Conservation (phyloP, 1,139 yeast genomes). For the Saccharomyces hybrid region DNA sequence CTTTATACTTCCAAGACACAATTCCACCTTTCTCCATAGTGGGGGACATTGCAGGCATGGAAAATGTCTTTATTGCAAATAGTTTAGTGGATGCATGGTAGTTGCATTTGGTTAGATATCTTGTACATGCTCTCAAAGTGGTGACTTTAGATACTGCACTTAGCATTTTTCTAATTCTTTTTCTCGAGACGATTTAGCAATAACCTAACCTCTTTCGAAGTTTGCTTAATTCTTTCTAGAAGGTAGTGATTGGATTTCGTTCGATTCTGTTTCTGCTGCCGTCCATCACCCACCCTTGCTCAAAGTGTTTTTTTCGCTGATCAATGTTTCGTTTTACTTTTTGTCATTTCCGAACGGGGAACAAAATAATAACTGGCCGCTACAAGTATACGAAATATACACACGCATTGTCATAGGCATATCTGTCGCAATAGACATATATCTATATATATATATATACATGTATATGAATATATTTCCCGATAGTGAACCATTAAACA, state of each 20-base stretch:
- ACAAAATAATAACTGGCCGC: background rate
- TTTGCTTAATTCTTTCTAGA: background rate
- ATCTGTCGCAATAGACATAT: background rate
- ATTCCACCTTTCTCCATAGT: conserved; percentile 97
- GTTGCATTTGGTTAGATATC: conserved; percentile 7
- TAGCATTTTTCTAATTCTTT: background rate
- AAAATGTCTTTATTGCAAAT: conserved; percentile 50
- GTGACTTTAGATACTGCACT: background rate
- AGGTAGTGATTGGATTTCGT: background rate
- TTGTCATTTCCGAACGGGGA: background rate
- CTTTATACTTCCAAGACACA: conserved; percentile 83
- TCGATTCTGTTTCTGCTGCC: background rate
- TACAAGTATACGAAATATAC: background rate
- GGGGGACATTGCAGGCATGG: conserved; percentile 99
- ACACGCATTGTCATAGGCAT: background rate
- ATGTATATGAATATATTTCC: background rate
- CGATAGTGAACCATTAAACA: too few relatives aligned
- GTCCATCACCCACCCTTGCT: background rate
- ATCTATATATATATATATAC: background rate
- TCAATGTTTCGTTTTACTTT: background rate
- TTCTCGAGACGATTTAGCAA: background rate
- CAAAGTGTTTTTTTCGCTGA: background rate
- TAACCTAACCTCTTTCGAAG: background rate
- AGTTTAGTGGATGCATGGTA: conserved; percentile 18
- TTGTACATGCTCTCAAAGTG: conserved; percentile 7